Evolutionary conservation across 2,329 filamentous ascomycete genomes (phyloP).

Genomic region (Achaetomium macrosporum): DNA sequence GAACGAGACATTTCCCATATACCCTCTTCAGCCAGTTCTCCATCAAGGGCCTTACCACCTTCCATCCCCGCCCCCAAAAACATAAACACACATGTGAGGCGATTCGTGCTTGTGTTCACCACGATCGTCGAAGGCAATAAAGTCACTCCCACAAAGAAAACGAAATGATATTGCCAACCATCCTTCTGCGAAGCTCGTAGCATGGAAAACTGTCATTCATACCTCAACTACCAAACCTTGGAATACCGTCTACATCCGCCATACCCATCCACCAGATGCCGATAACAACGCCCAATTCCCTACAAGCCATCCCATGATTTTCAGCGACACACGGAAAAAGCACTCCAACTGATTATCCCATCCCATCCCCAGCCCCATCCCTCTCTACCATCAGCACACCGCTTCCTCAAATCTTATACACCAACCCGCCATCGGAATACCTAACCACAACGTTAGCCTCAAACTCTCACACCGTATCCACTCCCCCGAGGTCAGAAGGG

Average conservation of each 20-base stretch:
- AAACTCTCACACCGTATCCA: background rate
- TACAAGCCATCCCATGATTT: background rate
- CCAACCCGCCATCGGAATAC: conserved; percentile 56
- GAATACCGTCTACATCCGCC: background rate
- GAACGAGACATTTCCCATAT: too few species aligned
- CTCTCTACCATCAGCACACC: background rate
- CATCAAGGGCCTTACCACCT: too few species aligned
- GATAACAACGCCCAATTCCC: background rate
- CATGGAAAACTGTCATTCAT: background rate
- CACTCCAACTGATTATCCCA: background rate
- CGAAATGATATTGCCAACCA: too few species aligned
- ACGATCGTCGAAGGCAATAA: too few species aligned
- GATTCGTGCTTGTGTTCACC: too few species aligned
- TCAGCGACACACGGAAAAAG: background rate
- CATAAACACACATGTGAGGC: too few species aligned
- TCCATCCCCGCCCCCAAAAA: too few species aligned
- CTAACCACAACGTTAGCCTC: conserved; percentile 29
- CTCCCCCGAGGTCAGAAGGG: too few species aligned
- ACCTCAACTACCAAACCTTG: background rate
- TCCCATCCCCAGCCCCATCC: background rate
- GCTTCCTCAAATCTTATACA: conserved; percentile 59
- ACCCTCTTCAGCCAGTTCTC: too few species aligned
- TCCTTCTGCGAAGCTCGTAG: too few species aligned
- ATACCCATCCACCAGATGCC: background rate
- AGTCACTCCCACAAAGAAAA: too few species aligned